A percentile compares a stretch with the other conserved stretches of the same genome.
These are phyloP conservation scores for Pseudopithomyces maydicus DNA, from an alignment of 2,329 filamentous ascomycete species.

Conservation along the genomic window DNA sequence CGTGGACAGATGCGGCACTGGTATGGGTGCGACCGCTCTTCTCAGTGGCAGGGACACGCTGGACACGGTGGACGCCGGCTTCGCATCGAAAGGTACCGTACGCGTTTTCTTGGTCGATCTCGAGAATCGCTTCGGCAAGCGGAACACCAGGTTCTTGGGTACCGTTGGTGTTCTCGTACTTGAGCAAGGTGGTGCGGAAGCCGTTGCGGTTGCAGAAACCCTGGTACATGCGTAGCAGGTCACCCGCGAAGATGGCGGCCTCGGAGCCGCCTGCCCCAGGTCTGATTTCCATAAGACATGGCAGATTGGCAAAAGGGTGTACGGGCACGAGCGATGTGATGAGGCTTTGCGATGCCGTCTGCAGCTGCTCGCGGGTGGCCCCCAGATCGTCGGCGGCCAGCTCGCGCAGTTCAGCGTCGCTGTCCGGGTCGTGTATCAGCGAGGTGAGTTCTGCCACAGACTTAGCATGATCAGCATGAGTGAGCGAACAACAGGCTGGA, in stretches of 20 bases:
- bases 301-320: slow-evolving; percentile 87
- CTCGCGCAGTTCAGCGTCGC: slow-evolving; percentile 63
- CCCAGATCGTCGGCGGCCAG: slow-evolving; percentile 72
- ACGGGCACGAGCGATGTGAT: slow-evolving; percentile 80
- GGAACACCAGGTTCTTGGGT: slow-evolving; percentile 66
- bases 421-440: slow-evolving; percentile 71
- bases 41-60: slow-evolving; percentile 90
- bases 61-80: slow-evolving; percentile 92
- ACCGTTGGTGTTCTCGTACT: slow-evolving; percentile 78
- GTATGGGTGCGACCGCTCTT: slow-evolving; percentile 91
- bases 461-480: slow-evolving; percentile 41
- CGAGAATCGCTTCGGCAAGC: slow-evolving; percentile 85
- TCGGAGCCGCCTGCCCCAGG: slow-evolving; percentile 92
- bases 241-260: slow-evolving; percentile 85
- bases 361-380: slow-evolving; percentile 66
- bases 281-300: slow-evolving; percentile 88
- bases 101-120: slow-evolving; percentile 75
- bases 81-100: slow-evolving; percentile 85
- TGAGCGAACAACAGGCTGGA: not conserved
- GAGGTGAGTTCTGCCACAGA: slow-evolving; percentile 71
- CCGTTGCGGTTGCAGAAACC: slow-evolving; percentile 73
- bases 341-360: slow-evolving; percentile 67
- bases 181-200: slow-evolving; percentile 71
- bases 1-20: slow-evolving; percentile 88
- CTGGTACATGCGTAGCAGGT: slow-evolving; percentile 89